Base-by-base conservation (phyloP, 225 moss, liverwort and hornwort species). In the Pleurozium schreberi region DNA sequence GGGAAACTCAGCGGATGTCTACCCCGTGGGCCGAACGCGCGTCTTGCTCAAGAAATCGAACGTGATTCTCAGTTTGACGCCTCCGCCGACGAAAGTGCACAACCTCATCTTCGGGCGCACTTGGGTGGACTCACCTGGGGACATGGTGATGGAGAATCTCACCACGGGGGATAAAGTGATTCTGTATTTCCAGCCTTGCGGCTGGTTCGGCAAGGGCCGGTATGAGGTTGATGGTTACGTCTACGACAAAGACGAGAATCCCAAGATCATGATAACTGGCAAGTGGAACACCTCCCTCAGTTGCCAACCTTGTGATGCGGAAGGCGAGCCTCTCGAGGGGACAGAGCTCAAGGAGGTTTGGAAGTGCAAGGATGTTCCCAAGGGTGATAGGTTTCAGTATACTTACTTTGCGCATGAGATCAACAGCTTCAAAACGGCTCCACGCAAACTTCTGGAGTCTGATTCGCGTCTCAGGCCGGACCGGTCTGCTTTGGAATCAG, bases 31-130 rank as follows among this genome's bases (percentile, higher is more conserved):
- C 92, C 96, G 99, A 91, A 97, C 99, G 25, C 94, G 95, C 62
- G 96, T 99, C 85, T 67, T 95, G 45, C 89, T 97, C 81, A 99
- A 97, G 94, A 96, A 95, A 87, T 96, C 96, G 26, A 97, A 96
- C 65, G 91, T 95, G 91, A 73, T 91, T 6, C 89, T 99, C 84
- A 92, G 90, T 38, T 85, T 97, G 84, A 96, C 95, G 49, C 99
- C 99, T 50, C 99, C 99, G 50, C 96, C 96, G 10, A 91, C 92
- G 57, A 99, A 96, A 91, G 96, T 96, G 76, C 96, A 96, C 89
- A 99, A 97, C 85, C 87, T 99, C 27, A 97, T 99, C 77, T 99
- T 99, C 87, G 99, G 97, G n/a, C 96, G 99, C 62, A 97, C 97
- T 50, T 97, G 97, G 97, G 85, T 94, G 3, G 99, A 99, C 83